Base-by-base conservation (phyloP, 768 basidiomycete species). In the Phylloporus sp. region DNA sequence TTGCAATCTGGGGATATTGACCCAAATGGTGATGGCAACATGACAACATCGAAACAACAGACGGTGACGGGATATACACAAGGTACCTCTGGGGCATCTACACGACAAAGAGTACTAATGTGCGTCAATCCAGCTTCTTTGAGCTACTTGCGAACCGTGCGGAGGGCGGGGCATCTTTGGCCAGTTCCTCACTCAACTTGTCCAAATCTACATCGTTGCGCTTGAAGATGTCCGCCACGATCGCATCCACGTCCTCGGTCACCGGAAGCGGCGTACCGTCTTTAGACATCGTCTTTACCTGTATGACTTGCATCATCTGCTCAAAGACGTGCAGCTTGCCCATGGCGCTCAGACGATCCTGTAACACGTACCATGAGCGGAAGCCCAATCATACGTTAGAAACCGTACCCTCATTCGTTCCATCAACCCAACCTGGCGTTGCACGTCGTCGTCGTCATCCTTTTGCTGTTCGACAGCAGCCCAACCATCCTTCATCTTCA, bases 271-370 rank as follows among this genome's bases (percentile, higher is more conserved):
- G 46, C 34, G 20, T 36, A 22, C 64, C 61, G 4, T 58, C 56
- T 31, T 51, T 52, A 1, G 64, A 38, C 38, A 67, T 18, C 6
- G 65, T 65, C 28, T 67, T 65, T 32, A 57, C 52, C 45, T 62
- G 65, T 4, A 65, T 58, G 27, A 64, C 64, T 32, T 65, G 65
- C 55, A 67, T 66, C 55, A 65, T 56, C 38, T 65, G 66, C 17
- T 47, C 22, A 42, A 65, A 65, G 20, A 67, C 64, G 15, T 65
- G 47, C 1, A 45, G 29, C 38, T 65, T 67, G 27, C 51, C 66
- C 64, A 66, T 67, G 24, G 52, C 63, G 10, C 27, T 39, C 22
- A 65, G 38, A 48, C 55, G 65, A n/a, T 52, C 50, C 64, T 67
- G 44, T 21, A 28, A 9, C 28, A 18, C 27, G 28, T 18, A 37